Evolutionary conservation across 257 asterid genomes (phyloP), one percentile per base, ranked within the genome.

Genomic region (Capsicum baccatum): DNA sequence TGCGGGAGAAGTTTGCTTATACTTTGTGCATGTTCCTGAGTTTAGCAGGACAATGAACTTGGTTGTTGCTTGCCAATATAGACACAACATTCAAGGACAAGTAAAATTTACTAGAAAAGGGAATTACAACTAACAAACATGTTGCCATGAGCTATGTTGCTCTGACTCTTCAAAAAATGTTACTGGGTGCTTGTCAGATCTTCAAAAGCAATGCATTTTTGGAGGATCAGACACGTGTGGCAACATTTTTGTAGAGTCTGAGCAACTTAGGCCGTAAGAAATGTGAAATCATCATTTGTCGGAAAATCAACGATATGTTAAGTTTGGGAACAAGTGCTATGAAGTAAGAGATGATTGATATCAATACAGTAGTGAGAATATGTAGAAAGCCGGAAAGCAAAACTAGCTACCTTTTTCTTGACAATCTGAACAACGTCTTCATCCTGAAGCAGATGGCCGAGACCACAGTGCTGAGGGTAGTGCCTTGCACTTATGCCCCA

Each of bases 401-500:
- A 71, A 71, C 52, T 44, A 69, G 9, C 58, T 90, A 94, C 99
- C 98, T 96, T 94, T 87, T 96, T 94, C 98, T 96, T 94, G 56
- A 96, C 98, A 57, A 96, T 91, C 88, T 96, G 99, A 58, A 96
- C 98, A 1, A 96, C 98, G 73, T 96, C 98, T 93, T 96, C 99
- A n/a, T 94, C 99, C 71, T 91, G 91, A 84, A 94, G 97, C 78
- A 8, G 6, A 82, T 96, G 99, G 81, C 95, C 81, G 48, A 96
- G 97, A 85, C 99, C 99, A 86, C 99, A 96, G 85, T 96, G 97
- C 83, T 96, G 99, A 59, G 99, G 98, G 86, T 88, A 90, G 87
- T 96, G 99, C 89, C 98, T 92, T 74, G 99, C 95, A 84, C 99
- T 94, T 60, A 80, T 90, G 82, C 98, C 99, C 99, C 99, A 96